Conservation (phyloP, 768 basidiomycete species). For the Leccinum incarnatum region DNA sequence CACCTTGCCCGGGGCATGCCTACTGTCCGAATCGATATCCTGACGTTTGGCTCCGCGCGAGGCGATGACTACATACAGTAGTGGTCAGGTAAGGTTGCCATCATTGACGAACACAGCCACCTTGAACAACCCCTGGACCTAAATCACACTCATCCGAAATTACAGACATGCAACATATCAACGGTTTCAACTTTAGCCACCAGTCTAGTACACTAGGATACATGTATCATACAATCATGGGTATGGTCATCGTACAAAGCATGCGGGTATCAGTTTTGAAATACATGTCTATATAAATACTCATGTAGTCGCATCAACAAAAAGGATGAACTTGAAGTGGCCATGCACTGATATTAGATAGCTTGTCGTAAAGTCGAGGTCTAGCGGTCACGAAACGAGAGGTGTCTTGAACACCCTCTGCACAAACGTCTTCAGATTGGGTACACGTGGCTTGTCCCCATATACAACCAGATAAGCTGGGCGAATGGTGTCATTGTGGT, state of each 20-base stretch:
- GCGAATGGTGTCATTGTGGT: constrained; percentile 62
- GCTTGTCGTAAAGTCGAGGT: neutral
- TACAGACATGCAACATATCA: neutral
- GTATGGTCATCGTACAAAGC: constrained; percentile 17
- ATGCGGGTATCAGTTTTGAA: constrained; percentile 19
- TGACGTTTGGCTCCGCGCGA: too few species aligned
- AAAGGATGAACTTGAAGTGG: neutral
- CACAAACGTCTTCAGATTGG: constrained; percentile 27
- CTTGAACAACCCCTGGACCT: neutral
- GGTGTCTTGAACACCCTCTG: constrained; percentile 32
- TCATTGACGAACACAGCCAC: neutral
- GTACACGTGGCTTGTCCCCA: constrained; percentile 31
- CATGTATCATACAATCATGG: constrained; percentile 5
- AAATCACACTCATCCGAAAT: neutral
- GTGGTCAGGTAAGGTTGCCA: neutral
- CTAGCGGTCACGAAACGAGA: constrained; percentile 20
- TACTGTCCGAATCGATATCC: too few species aligned
- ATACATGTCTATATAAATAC: constrained; percentile 12
- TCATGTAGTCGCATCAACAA: neutral
- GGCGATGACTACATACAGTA: too few species aligned
- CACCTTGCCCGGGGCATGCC: too few species aligned
- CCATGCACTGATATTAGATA: neutral
- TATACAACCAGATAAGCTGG: constrained; percentile 68
- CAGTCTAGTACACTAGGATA: constrained; percentile 7
- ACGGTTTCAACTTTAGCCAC: neutral